phyloP scores from a whole-genome alignment of 139 green algal genomes.

The Chlorella vulgaris region DNA sequence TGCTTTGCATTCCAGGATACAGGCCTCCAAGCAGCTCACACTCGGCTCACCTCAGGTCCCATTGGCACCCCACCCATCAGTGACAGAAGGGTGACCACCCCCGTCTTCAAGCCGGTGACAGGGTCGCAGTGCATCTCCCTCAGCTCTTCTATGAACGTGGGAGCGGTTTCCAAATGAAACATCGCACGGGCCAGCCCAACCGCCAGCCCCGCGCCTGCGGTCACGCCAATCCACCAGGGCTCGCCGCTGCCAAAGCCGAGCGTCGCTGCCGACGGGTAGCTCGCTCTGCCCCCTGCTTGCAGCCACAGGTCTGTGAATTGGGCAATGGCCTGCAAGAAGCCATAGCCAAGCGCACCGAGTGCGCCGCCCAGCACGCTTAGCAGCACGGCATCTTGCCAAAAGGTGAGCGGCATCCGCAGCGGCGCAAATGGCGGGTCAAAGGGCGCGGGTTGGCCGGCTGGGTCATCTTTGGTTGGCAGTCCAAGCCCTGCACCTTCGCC shows the following conservation, averaged over 20 bases:
- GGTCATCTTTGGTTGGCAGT: background rate
- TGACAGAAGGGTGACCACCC: background rate
- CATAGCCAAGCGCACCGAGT: constrained; percentile 5
- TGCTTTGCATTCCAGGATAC: no score
- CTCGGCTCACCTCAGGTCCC: constrained; percentile 3
- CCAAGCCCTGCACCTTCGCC: background rate
- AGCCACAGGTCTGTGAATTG: constrained; percentile 2
- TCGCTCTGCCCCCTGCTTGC: background rate
- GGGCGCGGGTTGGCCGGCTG: background rate
- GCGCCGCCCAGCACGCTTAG: background rate
- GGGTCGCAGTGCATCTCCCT: constrained; percentile 3
- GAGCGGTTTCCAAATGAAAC: background rate
- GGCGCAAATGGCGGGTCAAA: constrained; percentile 19
- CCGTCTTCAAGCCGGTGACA: background rate
- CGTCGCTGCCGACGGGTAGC: background rate
- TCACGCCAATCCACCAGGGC: background rate
- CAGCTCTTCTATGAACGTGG: constrained; percentile 16
- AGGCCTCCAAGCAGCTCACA: no score
- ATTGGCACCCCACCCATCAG: constrained; percentile 24
- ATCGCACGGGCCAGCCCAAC: background rate
- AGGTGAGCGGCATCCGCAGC: background rate
- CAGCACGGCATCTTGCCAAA: constrained; percentile 7
- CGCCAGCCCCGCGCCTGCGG: constrained; percentile 3
- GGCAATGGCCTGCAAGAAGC: constrained; percentile 14
- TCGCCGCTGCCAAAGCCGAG: background rate